Conservation (phyloP, 2,329 filamentous ascomycete genomes). For the Calonectria leucothoes region DNA sequence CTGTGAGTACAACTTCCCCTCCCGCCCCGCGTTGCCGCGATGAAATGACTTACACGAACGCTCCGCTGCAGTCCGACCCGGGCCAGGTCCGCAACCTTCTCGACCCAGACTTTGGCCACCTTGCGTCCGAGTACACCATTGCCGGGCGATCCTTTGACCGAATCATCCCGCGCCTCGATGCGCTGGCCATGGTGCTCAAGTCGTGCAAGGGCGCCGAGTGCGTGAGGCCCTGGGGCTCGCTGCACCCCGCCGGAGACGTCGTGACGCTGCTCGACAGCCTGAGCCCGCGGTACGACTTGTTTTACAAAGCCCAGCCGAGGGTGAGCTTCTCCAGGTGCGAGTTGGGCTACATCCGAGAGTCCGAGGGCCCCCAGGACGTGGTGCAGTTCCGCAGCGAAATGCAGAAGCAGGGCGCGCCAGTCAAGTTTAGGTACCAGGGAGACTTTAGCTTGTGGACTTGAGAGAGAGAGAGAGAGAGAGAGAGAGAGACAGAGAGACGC, state of each 20-base stretch:
- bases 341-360: slow-evolving; percentile 11
- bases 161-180: slow-evolving; percentile 2
- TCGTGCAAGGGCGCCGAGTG: slow-evolving; percentile 3
- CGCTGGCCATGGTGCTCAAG: slow-evolving; percentile 13
- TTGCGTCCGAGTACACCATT: not conserved
- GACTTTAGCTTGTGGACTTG: slow-evolving; percentile 9
- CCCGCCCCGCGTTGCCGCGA: no score
- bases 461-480: no score
- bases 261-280: not conserved
- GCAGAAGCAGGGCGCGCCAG: not conserved
- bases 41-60: not conserved
- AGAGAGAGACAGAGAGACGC: no score
- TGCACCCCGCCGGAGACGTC: slow-evolving; percentile 7
- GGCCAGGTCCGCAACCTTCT: slow-evolving; percentile 14
- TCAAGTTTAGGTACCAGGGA: slow-evolving; percentile 8
- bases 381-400: slow-evolving; percentile 3
- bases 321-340: slow-evolving; percentile 7
- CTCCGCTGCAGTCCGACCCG: not conserved
- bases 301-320: not conserved
- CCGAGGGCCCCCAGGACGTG: slow-evolving; percentile 1
- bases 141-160: not conserved
- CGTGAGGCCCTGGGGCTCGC: not conserved
- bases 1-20: slow-evolving; percentile 47
- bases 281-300: not conserved
- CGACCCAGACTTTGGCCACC: not conserved